Evolutionary conservation across 345 rosid species (phyloP).

Genomic region (Excoecaria cochinchinensis): DNA sequence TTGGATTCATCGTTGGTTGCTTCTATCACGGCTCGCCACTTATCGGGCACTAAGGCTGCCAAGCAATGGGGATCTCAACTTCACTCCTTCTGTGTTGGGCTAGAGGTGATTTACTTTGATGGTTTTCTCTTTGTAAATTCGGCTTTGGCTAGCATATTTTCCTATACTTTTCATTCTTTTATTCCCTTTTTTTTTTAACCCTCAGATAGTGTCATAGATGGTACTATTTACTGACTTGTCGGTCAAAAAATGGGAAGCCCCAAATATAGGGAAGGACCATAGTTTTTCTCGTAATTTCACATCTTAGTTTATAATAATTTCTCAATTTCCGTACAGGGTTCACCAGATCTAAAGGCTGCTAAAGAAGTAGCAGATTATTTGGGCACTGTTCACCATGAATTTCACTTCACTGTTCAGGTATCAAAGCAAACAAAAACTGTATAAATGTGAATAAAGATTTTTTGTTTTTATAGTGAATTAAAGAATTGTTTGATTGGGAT

Average conservation of each 20-base stretch:
- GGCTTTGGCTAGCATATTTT: no score
- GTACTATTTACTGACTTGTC: no score
- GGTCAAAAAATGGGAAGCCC: no score
- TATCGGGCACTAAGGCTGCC: conserved; percentile 70
- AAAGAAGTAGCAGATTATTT: conserved; percentile 85
- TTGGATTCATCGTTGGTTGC: conserved; percentile 94
- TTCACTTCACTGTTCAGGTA: conserved; percentile 88
- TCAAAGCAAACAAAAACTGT: not conserved
- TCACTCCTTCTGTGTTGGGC: conserved; percentile 87
- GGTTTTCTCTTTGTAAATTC: no score
- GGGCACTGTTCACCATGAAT: conserved; percentile 90
- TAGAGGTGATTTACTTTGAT: conserved; percentile 49
- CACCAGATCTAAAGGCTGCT: conserved; percentile 85
- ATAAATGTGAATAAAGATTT: not conserved
- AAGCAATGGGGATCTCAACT: conserved; percentile 83
- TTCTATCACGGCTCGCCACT: conserved; percentile 73
- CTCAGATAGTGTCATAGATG: no score
- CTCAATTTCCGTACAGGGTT: conserved; percentile 45
- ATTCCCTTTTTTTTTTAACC: no score
- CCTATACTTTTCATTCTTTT: no score
- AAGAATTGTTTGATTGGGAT: not conserved
- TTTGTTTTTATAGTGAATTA: not conserved
- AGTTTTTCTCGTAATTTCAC: not conserved
- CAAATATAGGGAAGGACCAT: not conserved
- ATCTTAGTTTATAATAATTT: not conserved